Base-by-base conservation (phyloP, 1,139 yeast genomes). In the Zhuliangozyma blackwelliae region DNA sequence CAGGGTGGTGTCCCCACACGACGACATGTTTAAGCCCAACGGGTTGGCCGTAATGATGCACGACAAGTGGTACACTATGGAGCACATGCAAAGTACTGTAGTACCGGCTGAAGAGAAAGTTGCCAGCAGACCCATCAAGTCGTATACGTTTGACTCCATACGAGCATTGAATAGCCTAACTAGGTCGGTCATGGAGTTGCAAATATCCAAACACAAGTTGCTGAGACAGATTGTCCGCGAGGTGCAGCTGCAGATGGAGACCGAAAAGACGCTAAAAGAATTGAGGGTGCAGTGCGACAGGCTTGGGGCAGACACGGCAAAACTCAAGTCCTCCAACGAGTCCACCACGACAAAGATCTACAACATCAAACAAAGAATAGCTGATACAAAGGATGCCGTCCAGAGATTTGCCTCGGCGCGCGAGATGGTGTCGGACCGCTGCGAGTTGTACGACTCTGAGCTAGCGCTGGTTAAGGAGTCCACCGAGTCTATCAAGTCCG, bases 111-210 rank as follows among this genome's bases (percentile, higher is more conserved):
- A 21, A 12, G 46, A 43, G 31, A 7, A 23, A 23, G 9, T 7
- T 10, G 7, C 25, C 7, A 10, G 10, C 9, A 23, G 10, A 23
- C 39, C 32, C 32, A 32, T 39, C 3, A 35, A 38, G 2, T 64
- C 71, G 3, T 67, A 68, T 41, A 46, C 63, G 3, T 61, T 63
- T 39, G 74, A 69, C 41, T 46, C 59, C 9, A 56, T 68, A 5
- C 51, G 75, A 32, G 54, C 66, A 1, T 39, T 68, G 9, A 56
- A 52, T 37, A 63, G 57, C 35, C 49, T 68, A 21, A 40, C 54
- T 20, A 48, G 49, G 28, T 63, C 73, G 1, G 41, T 65, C 2
- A 53, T 52, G 25, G 75, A 69, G 39, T 50, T 68, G 29, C 32
- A 41, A 6, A 23, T 36, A 2, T 47, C 62, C 7, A 60, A 59